A percentile compares a stretch with the other conserved stretches of the same genome.
Conservation (phyloP, 345 rosid species). For the Cardiospermum halicacabum region DNA sequence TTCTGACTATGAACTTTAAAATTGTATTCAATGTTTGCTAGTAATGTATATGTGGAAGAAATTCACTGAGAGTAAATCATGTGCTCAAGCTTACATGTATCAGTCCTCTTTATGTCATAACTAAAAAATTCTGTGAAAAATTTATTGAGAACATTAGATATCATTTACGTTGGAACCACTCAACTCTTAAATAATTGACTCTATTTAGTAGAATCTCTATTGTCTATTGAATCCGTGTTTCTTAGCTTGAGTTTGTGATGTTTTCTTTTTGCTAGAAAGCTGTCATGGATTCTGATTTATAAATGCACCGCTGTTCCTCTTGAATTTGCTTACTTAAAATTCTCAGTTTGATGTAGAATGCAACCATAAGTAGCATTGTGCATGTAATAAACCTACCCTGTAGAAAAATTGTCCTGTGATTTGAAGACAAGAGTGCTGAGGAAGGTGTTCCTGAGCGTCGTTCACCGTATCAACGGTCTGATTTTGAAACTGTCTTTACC, state of each 20-base stretch:
- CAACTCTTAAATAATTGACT: background rate
- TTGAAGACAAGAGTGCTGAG: conserved; percentile 79
- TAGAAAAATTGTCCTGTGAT: conserved; percentile 74
- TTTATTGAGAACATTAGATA: background rate
- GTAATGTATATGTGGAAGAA: no score
- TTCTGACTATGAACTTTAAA: no score
- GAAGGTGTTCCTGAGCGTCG: conserved; percentile 59
- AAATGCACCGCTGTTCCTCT: background rate
- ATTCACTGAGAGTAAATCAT: no score
- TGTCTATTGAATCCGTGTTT: background rate
- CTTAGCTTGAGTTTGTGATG: background rate
- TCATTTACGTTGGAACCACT: background rate
- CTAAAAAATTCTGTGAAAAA: background rate
- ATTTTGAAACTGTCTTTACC: conserved; percentile 31
- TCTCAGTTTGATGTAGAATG: conserved; percentile 55
- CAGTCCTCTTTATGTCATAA: background rate
- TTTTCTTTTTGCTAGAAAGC: background rate
- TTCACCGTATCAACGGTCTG: conserved; percentile 48
- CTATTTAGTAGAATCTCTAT: background rate
- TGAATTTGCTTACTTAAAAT: conserved; percentile 4
- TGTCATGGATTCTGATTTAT: background rate
- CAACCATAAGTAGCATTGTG: conserved; percentile 82
- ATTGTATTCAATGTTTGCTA: no score
- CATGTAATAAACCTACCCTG: conserved; percentile 89
- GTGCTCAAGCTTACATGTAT: background rate